Conservation (phyloP, 129 eudicot genomes). For the Artemisia argyi region DNA sequence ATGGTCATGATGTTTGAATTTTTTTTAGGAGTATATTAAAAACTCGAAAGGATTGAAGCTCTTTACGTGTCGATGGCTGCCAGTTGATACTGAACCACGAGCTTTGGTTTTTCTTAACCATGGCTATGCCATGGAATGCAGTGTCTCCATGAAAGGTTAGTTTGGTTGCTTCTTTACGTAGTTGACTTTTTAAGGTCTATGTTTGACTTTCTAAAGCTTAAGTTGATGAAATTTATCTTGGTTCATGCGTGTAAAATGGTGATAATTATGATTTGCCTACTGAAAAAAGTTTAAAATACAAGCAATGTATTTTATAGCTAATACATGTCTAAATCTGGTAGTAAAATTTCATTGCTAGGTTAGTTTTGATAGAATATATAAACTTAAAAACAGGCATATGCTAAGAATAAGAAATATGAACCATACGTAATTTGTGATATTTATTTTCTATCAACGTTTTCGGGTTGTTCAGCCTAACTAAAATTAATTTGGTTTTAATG, state of each 20-base stretch:
- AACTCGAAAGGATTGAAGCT: constrained; percentile 62
- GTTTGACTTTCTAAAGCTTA: neutral
- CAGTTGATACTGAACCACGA: constrained; percentile 55
- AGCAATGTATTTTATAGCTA: too few relatives aligned
- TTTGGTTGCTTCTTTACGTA: neutral
- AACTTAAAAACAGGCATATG: too few relatives aligned
- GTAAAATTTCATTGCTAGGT: too few relatives aligned
- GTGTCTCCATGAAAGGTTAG: constrained; percentile 84
- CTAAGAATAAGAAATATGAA: too few relatives aligned
- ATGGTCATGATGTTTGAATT: constrained; percentile 1
- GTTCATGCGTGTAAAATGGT: neutral
- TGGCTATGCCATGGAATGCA: constrained; percentile 95
- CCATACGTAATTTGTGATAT: too few relatives aligned
- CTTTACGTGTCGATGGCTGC: constrained; percentile 82
- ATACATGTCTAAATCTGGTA: too few relatives aligned
- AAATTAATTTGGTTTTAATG: neutral
- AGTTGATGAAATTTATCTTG: neutral
- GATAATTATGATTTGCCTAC: neutral
- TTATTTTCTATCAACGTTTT: too few relatives aligned
- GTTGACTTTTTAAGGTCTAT: constrained; percentile 12
- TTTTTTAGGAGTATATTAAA: constrained; percentile 50
- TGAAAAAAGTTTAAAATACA: neutral
- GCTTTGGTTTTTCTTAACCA: constrained; percentile 89
- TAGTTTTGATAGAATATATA: too few relatives aligned
- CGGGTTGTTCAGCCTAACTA: too few relatives aligned